Percentiles rank a stretch among this genome's conserved stretches.
Conservation (phyloP, 106 monocot species). For the Dendrobium officinale region DNA sequence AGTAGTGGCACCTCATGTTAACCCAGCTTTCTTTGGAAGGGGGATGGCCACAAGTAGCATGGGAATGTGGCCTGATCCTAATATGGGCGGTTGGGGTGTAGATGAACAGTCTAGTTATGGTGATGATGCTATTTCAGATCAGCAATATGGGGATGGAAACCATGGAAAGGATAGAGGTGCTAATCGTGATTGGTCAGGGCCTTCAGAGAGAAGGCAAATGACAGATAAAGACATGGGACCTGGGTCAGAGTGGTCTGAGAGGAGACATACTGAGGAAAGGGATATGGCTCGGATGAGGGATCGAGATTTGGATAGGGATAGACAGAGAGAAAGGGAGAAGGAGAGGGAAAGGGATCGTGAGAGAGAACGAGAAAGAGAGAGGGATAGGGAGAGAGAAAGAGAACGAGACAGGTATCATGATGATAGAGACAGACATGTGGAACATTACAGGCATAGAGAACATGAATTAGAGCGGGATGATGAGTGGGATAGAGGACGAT, state of each 20-base stretch:
- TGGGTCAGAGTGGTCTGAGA: conserved; percentile 24
- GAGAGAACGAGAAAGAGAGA: conserved; percentile 29
- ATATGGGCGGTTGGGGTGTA: conserved; percentile 31
- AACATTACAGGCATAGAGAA: conserved; percentile 43
- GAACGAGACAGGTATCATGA: conserved; percentile 68
- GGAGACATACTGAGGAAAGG: conserved; percentile 9
- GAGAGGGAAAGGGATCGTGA: conserved; percentile 28
- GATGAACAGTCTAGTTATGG: conserved; percentile 64
- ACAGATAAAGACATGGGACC: conserved; percentile 42
- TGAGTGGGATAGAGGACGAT: conserved; percentile 31
- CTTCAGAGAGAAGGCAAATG: conserved; percentile 38
- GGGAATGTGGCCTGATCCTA: conserved; percentile 60
- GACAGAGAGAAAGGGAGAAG: conserved; percentile 25
- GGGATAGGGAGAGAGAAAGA: conserved; percentile 29
- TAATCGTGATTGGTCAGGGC: conserved; percentile 39
- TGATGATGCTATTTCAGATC: conserved; percentile 50
- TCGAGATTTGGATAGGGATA: conserved; percentile 32
- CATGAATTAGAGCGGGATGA: conserved; percentile 30
- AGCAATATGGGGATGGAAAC: conserved; percentile 54
- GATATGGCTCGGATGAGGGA: conserved; percentile 35
- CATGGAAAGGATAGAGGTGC: conserved; percentile 50
- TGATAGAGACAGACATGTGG: conserved; percentile 47
- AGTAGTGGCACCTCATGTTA: conserved; percentile 69
- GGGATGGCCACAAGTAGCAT: conserved; percentile 45
- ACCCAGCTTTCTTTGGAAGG: conserved; percentile 63